Percentiles rank a stretch among this genome's conserved stretches.
Conservation (phyloP, 2,329 filamentous ascomycete genomes). For the Cladosporium sp. region DNA sequence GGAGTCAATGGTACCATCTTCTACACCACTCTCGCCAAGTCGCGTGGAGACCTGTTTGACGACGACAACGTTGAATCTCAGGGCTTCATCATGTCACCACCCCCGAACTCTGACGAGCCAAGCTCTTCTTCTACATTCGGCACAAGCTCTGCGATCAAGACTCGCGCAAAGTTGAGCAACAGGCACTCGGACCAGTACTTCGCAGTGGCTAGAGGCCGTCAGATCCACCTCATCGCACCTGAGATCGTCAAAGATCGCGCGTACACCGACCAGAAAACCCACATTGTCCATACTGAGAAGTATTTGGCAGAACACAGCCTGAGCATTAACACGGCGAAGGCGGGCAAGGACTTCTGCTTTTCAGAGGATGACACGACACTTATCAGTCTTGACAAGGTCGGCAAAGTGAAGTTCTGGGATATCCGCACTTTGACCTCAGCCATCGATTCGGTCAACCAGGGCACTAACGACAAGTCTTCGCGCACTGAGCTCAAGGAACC, state of each 20-base stretch:
- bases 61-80: slow-evolving; percentile 75
- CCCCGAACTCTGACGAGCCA: slow-evolving; percentile 81
- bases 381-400: slow-evolving; percentile 93
- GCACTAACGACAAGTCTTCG: slow-evolving; percentile 41
- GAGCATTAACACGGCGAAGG: slow-evolving; percentile 95
- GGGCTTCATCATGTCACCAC: slow-evolving; percentile 84
- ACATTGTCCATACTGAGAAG: slow-evolving; percentile 76
- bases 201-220: slow-evolving; percentile 90
- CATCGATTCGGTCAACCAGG: slow-evolving; percentile 41
- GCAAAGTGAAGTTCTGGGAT: slow-evolving; percentile 97
- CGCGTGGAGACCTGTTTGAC: slow-evolving; percentile 73
- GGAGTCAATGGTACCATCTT: slow-evolving; percentile 96
- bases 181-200: slow-evolving; percentile 82
- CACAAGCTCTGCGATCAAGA: slow-evolving; percentile 68
- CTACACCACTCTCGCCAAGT: slow-evolving; percentile 77
- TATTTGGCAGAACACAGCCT: slow-evolving; percentile 82
- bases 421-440: slow-evolving; percentile 68
- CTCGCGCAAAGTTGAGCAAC: slow-evolving; percentile 83
- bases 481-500: slow-evolving; percentile 71
- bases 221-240: slow-evolving; percentile 80
- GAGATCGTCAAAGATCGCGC: slow-evolving; percentile 47
- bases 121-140: slow-evolving; percentile 64
- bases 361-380: slow-evolving; percentile 94
- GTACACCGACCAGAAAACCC: slow-evolving; percentile 50
- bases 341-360: slow-evolving; percentile 96